Evolutionary conservation across 768 basidiomycete genomes (phyloP), one percentile per base, ranked within the genome.

Genomic region (Lactifluus hygrophoroides): DNA sequence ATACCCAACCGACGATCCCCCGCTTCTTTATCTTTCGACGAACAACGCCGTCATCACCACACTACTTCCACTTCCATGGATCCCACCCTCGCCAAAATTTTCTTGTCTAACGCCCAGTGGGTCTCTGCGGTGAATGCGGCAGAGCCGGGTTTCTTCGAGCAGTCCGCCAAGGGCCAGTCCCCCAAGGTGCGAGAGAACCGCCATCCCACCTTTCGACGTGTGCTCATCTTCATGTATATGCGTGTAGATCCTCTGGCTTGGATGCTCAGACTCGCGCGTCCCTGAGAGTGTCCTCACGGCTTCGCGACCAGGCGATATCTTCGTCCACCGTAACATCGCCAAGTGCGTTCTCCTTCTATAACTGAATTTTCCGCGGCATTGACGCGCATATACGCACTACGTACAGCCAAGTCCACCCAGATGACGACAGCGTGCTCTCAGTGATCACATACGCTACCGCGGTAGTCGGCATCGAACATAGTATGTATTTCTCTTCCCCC

Each of bases 251-350:
- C 80, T 88, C 65, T 90, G 86, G 86, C 80, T 90, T 66, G 86
- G 87, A 50, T 90, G 87, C 69, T 79, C 90, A 37, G 92, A 94
- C 70, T 93, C 90, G 11, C 77, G 92, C 62, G 87, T 92, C 3
- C 90, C 89, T 19, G 90, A 91, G 69, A 81, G 81, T 35, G 84
- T 88, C 63, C 73, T 88, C 56, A 84, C 83, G 35, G 80, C 75
- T 35, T 75, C 81, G 9, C 77, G 77, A 62, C 92, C 92, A 0
- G 93, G 91, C 53, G 85, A 86, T 44, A 81, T 89, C 60, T 94
- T 94, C 66, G 83, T 86, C 28, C 84, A 91, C 71, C 76, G 92
- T 47, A 94, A 94, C 71, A 85, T 94, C 63, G 92, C 90, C 53
- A 94, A 95, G 86, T 90, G 64, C 57, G 45, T 7, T 30, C 28